These are phyloP conservation scores for Elaphomyces granulatus DNA, from an alignment of 495 filamentous ascomycete genomes.

Conservation along the genomic window DNA sequence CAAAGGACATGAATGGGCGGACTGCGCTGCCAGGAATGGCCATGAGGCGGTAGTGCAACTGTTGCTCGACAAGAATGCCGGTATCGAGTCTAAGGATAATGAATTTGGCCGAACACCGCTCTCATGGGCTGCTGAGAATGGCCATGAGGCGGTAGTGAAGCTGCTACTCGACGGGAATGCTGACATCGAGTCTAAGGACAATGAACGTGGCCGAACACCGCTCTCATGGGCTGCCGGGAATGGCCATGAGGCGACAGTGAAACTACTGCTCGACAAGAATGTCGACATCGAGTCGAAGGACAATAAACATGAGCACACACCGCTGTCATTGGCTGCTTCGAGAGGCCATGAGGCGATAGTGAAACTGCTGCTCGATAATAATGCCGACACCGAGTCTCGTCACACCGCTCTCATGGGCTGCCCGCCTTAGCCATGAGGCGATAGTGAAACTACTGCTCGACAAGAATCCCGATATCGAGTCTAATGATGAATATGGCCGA, in stretches of 20 bases:
- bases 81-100: constrained; percentile 2
- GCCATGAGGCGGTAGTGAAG: constrained; percentile 11
- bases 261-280: constrained; percentile 8
- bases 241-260: constrained; percentile 11
- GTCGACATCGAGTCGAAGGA: constrained; percentile 6
- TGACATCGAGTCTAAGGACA: constrained; percentile 11
- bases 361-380: too few species aligned
- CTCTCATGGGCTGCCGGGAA: constrained; percentile 12
- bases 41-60: constrained; percentile 6
- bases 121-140: constrained; percentile 12
- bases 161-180: constrained; percentile 7
- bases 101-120: constrained; percentile 8
- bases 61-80: constrained; percentile 4
- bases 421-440: constrained; percentile 5
- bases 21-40: constrained; percentile 4
- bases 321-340: too few species aligned
- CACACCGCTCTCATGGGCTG: constrained; percentile 7
- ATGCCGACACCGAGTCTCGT: background rate
- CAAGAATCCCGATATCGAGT: too few species aligned
- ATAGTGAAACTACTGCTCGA: too few species aligned
- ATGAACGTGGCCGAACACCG: constrained; percentile 7
- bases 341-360: too few species aligned
- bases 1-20: too few species aligned
- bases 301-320: background rate
- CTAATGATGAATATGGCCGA: too few species aligned